phyloP scores from a whole-genome alignment of 441 rosid species.

The Mallotus repandus region DNA sequence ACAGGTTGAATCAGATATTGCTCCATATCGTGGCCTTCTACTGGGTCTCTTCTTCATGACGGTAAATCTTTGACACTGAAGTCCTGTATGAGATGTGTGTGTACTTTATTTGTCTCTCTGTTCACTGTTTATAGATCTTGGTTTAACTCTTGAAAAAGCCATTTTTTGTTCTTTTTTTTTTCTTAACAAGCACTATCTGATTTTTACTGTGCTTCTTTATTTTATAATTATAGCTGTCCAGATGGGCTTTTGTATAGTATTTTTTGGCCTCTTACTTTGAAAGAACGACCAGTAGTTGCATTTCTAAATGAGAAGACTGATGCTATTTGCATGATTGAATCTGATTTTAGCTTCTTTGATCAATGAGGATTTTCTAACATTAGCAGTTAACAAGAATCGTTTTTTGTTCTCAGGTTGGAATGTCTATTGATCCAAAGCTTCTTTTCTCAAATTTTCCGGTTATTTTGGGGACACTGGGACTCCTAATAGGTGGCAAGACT shows the following conservation, averaged over 20 bases:
- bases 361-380: conserved; percentile 15
- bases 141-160: not conserved
- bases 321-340: conserved; percentile 12
- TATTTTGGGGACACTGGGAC: conserved; percentile 72
- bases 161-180: not conserved
- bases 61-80: conserved; percentile 39
- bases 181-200: not conserved
- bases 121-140: not conserved
- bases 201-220: not conserved
- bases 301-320: not conserved
- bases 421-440: conserved; percentile 99
- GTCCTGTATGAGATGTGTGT: not conserved
- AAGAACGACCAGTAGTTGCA: not conserved
- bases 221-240: conserved; percentile 8
- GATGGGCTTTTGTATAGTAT: not conserved
- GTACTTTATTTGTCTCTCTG: not conserved
- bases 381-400: conserved; percentile 30
- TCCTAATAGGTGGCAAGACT: conserved; percentile 91
- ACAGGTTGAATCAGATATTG: conserved; percentile 99
- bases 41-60: conserved; percentile 99
- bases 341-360: conserved; percentile 25
- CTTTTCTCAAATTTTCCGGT: conserved; percentile 86
- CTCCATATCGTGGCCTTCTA: conserved; percentile 97
- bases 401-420: conserved; percentile 81
- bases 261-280: not conserved